Evolutionary conservation across 306 rosid species (phyloP).

Genomic region (Sindora glabra): DNA sequence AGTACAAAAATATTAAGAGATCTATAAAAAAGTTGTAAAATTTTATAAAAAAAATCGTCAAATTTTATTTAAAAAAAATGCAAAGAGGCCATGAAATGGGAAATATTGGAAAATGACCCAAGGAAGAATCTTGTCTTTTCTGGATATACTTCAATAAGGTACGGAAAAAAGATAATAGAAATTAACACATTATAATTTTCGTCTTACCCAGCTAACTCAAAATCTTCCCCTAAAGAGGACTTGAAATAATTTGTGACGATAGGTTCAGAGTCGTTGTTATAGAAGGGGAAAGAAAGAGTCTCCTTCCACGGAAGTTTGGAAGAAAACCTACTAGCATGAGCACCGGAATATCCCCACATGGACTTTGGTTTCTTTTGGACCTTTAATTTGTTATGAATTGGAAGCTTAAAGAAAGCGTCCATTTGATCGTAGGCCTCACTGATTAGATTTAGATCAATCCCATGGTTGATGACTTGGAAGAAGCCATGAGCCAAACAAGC

Average conservation of each 20-base stretch:
- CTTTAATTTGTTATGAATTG: conserved; percentile 23
- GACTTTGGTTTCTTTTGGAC: conserved; percentile 18
- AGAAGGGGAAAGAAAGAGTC: conserved; percentile 55
- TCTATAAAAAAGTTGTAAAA: no score
- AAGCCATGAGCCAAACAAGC: conserved; percentile 66
- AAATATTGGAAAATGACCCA: no score
- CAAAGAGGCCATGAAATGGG: no score
- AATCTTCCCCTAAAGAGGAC: conserved; percentile 38
- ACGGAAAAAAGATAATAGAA: neutral
- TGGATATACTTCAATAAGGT: no score
- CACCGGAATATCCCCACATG: conserved; percentile 56
- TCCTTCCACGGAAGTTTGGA: conserved; percentile 79
- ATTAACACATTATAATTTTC: neutral
- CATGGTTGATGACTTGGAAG: conserved; percentile 71
- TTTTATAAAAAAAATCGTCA: no score
- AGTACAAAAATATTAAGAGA: no score
- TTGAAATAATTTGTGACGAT: conserved; percentile 40
- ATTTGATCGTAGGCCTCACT: conserved; percentile 27
- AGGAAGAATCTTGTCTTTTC: no score
- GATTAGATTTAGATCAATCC: conserved; percentile 36
- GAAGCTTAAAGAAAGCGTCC: conserved; percentile 50
- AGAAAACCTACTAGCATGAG: conserved; percentile 65
- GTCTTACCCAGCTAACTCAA: conserved; percentile 50
- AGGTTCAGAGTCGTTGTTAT: neutral
- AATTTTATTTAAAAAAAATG: no score